Percentiles rank a stretch among this genome's conserved stretches.
Conservation (phyloP, 768 basidiomycete species). For the Boletus rufocinnamomeus region DNA sequence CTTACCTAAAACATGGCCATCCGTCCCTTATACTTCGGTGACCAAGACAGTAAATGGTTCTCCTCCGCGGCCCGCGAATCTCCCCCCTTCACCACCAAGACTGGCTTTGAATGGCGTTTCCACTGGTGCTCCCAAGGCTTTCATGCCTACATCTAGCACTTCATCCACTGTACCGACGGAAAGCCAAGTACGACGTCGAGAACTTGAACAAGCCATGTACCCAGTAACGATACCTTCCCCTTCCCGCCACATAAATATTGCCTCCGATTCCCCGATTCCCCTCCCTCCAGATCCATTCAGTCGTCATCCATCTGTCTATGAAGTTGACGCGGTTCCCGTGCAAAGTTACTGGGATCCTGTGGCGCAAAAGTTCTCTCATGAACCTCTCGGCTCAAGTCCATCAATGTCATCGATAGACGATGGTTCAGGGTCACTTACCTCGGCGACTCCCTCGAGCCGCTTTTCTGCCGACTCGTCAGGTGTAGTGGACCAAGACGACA, state of each 20-base stretch:
- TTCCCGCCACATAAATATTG: conserved; percentile 24
- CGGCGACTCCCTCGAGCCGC: conserved; percentile 51
- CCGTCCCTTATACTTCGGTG: conserved; percentile 45
- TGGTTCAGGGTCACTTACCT: conserved; percentile 17
- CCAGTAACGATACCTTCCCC: conserved; percentile 39
- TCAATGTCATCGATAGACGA: conserved; percentile 29
- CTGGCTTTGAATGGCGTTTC: conserved; percentile 71
- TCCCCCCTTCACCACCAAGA: conserved; percentile 57
- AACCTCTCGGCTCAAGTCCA: conserved; percentile 25
- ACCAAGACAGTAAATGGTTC: conserved; percentile 22
- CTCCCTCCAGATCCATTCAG: conserved; percentile 86
- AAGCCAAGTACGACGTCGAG: conserved; percentile 50
- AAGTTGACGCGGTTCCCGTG: conserved; percentile 32
- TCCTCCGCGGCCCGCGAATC: conserved; percentile 25
- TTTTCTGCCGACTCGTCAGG: conserved; percentile 76
- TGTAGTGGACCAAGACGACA: conserved; percentile 31
- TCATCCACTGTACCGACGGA: conserved; percentile 41
- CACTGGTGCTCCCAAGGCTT: conserved; percentile 55
- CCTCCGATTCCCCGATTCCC: conserved; percentile 63
- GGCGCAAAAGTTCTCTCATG: conserved; percentile 25
- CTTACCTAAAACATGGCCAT: conserved; percentile 40
- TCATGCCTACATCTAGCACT: conserved; percentile 31
- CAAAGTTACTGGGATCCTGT: conserved; percentile 48
- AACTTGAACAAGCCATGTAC: conserved; percentile 53
- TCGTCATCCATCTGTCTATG: conserved; percentile 58